These are phyloP conservation scores for Ogataea polymorpha DNA, from an alignment of 805 yeast genomes.

Conservation along the genomic window DNA sequence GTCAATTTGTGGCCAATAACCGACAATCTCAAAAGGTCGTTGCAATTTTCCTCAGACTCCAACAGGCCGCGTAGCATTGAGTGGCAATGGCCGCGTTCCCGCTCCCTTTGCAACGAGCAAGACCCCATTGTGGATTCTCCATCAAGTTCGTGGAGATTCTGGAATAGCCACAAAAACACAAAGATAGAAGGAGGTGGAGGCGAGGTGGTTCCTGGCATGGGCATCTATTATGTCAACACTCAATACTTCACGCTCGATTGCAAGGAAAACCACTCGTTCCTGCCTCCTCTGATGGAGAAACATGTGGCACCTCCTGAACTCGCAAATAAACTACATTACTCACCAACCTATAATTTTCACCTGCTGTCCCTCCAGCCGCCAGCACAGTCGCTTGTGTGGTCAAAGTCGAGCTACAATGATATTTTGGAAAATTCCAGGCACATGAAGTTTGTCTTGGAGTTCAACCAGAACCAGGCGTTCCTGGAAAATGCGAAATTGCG, in stretches of 20 bases:
- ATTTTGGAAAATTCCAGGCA: constrained; percentile 10
- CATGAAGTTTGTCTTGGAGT: constrained; percentile 24
- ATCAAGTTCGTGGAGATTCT: constrained; percentile 5
- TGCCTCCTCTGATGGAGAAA: constrained; percentile 16
- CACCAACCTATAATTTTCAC: constrained; percentile 7
- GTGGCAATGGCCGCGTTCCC: constrained; percentile 22
- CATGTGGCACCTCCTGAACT: constrained; percentile 16
- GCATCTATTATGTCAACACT: constrained; percentile 19
- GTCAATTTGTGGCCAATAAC: constrained; percentile 29
- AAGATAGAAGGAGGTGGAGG: constrained; percentile 15
- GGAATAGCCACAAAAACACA: constrained; percentile 4
- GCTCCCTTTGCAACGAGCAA: constrained; percentile 9
- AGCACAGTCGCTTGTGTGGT: constrained; percentile 3
- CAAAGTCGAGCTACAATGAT: constrained; percentile 1
- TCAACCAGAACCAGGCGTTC: constrained; percentile 18
- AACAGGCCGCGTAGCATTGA: constrained; percentile 10
- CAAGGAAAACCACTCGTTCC: constrained; percentile 6
- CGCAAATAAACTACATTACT: constrained; percentile 4
- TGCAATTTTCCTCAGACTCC: constrained; percentile 13
- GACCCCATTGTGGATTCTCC: background rate
- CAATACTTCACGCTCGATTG: constrained; percentile 16
- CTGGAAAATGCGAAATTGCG: constrained; percentile 17
- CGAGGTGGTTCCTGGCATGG: constrained; percentile 8
- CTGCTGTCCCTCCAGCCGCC: constrained; percentile 13
- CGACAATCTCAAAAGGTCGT: constrained; percentile 18